Evolutionary conservation across 1,284 basidiomycete species (phyloP), one percentile per base, ranked within the genome.

Genomic region (Microbotryum saponariae): DNA sequence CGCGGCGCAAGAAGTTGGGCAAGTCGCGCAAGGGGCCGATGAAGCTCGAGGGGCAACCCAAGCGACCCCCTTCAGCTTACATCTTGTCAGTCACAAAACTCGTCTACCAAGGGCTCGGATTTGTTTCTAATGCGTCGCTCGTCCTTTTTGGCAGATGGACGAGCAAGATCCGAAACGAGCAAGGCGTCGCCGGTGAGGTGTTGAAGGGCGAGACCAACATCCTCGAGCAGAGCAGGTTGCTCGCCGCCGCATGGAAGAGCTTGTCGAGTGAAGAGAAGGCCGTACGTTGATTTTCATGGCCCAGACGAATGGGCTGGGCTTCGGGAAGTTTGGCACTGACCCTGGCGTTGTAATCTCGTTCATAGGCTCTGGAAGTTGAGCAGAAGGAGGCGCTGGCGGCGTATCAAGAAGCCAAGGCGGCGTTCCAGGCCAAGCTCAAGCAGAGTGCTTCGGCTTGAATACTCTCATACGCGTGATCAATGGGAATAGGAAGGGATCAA

Each of bases 21-120:
- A 44, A 66, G 31, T 57, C 56, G 31, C 27, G 21, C 16, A 55
- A 59, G 53, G 9, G n/a, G 25, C 46, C 33, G 31, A 21, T 68
- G 10, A 58, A 49, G 46, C 4, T 66, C 21, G 56, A 53, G 5
- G 64, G 62, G 12, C 62, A 65, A 56, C 66, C 66, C 21, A 68
- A 66, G 48, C 46, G 47, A 54, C 64, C 66, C 2, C 10, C 54
- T 16, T 61, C 64, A 5, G 58, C 55, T 7, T 68, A 42, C 59
- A 31, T 68, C 47, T 21, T 49, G 66, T 68, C 33, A 25, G 66
- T 59, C 8, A 49, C 1, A 2, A 6, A 16, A n/a, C 20, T 21
- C 48, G 12, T 10, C n/a, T 20, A 21, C 21, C 0, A 49, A 16
- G 20, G 3, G 48, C n/a, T 49, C 25, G 48, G 23, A 14, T 10